Evolutionary conservation across 2,329 filamentous ascomycete genomes (phyloP).

Genomic region (Aureobasidium pullulans): DNA sequence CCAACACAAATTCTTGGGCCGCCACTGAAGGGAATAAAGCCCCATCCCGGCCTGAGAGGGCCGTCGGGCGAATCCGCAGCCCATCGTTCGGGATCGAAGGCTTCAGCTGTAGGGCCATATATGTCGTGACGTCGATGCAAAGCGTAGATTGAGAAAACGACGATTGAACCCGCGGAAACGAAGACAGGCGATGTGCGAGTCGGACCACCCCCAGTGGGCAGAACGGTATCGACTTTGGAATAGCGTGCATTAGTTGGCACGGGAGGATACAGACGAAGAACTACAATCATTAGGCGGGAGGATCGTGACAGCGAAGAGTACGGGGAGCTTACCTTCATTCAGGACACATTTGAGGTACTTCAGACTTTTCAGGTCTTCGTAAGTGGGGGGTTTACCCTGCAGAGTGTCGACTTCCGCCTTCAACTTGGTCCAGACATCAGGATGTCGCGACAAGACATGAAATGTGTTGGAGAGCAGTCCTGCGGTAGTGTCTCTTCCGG

Average conservation of each 20-base stretch:
- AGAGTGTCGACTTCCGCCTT: conserved; percentile 18
- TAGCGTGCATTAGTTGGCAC: conserved; percentile 73
- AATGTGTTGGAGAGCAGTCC: conserved; percentile 37
- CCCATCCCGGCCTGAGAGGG: neutral
- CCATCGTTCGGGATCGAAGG: conserved; percentile 32
- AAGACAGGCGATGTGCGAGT: conserved; percentile 49
- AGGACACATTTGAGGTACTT: conserved; percentile 48
- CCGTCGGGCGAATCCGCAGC: neutral
- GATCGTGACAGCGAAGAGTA: neutral
- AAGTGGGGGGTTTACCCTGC: conserved; percentile 35
- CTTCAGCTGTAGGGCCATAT: conserved; percentile 33
- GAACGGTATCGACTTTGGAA: conserved; percentile 62
- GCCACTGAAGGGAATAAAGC: neutral
- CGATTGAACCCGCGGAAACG: conserved; percentile 24
- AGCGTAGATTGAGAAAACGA: conserved; percentile 29
- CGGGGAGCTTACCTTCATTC: conserved; percentile 40
- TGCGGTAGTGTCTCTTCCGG: conserved; percentile 45
- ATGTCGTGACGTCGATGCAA: conserved; percentile 32
- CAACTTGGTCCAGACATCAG: conserved; percentile 20
- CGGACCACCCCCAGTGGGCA: conserved; percentile 56
- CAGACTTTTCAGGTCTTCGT: conserved; percentile 19
- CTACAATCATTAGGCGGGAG: neutral
- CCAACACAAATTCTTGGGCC: conserved; percentile 6
- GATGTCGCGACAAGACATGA: conserved; percentile 21
- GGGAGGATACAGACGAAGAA: conserved; percentile 65